Percentiles rank a stretch among this genome's conserved stretches.
Conservation (phyloP, 2,329 filamentous ascomycete species). For the Ceratocystis variospora region DNA sequence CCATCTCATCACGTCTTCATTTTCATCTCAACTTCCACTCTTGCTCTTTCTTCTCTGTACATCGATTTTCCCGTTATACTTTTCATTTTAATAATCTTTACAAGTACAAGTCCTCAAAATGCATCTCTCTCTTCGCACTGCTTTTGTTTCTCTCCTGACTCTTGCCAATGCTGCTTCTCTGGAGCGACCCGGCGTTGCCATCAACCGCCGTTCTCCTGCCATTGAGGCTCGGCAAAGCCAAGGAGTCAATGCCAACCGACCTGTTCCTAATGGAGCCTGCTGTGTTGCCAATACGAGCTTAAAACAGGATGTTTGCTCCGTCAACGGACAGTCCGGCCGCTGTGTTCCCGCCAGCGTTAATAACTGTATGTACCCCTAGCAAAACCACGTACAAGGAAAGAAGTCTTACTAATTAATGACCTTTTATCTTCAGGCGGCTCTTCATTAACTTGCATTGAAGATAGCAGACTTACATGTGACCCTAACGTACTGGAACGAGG, state of each 20-base stretch:
- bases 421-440: conserved; percentile 20
- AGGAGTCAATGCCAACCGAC: conserved; percentile 25
- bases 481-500: conserved; percentile 24
- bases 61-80: conserved; percentile 1
- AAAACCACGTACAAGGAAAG: not conserved
- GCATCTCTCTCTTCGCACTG: conserved; percentile 23
- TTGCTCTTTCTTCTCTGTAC: conserved; percentile 11
- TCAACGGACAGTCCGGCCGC: conserved; percentile 26
- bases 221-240: conserved; percentile 22
- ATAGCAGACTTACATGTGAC: conserved; percentile 24
- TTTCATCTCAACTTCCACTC: not conserved
- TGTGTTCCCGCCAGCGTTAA: conserved; percentile 26
- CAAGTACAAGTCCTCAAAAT: conserved; percentile 21
- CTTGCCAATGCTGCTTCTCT: conserved; percentile 20
- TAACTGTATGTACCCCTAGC: conserved; percentile 25
- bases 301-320: conserved; percentile 28
- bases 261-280: conserved; percentile 27
- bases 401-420: conserved; percentile 1
- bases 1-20: conserved; percentile 4
- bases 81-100: not conserved
- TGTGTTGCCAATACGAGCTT: conserved; percentile 27
- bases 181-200: conserved; percentile 16
- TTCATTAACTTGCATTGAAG: conserved; percentile 24
- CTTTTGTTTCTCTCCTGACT: conserved; percentile 24
- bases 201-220: conserved; percentile 21